Conservation (phyloP, 768 basidiomycete species). For the Cyclocybe cylindracea region DNA sequence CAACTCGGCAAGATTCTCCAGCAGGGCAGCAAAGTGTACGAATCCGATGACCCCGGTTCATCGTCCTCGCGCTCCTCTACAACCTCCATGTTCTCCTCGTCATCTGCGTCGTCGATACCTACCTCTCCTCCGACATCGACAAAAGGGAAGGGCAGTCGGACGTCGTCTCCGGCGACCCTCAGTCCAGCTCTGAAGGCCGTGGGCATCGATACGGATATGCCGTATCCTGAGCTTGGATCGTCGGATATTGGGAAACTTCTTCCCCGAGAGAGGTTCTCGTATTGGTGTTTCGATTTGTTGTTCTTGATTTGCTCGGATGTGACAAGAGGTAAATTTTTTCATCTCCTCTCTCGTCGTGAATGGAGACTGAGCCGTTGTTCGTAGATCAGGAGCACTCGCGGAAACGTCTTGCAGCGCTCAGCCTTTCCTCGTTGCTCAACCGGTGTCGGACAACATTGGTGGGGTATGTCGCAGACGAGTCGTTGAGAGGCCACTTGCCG, state of each 20-base stretch:
- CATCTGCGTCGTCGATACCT: conserved; percentile 10
- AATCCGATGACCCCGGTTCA: conserved; percentile 23
- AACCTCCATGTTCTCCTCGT: conserved; percentile 6
- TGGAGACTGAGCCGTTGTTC: not conserved
- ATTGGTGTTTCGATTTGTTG: conserved; percentile 90
- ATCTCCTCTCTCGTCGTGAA: no score
- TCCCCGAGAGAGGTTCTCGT: conserved; percentile 84
- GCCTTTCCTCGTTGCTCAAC: conserved; percentile 69
- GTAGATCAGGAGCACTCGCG: conserved; percentile 63
- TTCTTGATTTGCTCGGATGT: conserved; percentile 77
- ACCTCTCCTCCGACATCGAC: conserved; percentile 5
- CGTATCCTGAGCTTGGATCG: conserved; percentile 48
- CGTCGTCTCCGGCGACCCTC: conserved; percentile 1
- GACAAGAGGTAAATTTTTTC: no score
- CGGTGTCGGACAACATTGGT: conserved; percentile 73
- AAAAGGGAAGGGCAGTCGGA: not conserved
- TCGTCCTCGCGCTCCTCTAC: conserved; percentile 6
- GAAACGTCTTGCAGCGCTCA: no score
- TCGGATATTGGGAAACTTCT: conserved; percentile 58
- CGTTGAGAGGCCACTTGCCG: conserved; percentile 82
- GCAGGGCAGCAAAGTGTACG: conserved; percentile 69
- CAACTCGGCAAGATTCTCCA: conserved; percentile 73
- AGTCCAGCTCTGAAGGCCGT: conserved; percentile 16
- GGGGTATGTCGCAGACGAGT: conserved; percentile 82
- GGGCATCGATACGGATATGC: conserved; percentile 33